A percentile compares a stretch with the other conserved stretches of the same genome.
phyloP scores from a whole-genome alignment of 345 rosid genomes.

The Gossypium arboreum region DNA sequence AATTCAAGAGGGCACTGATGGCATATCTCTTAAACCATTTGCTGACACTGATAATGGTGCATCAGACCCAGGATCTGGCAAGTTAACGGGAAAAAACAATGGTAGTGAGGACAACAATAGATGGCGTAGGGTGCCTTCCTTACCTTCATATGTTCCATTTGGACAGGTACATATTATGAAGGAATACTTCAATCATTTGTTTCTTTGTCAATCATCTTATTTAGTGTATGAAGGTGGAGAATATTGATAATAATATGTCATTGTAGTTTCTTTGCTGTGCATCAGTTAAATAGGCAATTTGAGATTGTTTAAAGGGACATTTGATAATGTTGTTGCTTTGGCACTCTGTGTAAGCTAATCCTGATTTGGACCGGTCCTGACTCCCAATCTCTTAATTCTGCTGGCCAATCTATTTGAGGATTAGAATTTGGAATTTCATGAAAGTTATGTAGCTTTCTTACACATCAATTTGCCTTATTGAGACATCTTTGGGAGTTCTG shows the following conservation, averaged over 20 bases:
- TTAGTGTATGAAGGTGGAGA: conserved; percentile 9
- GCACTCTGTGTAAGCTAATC: not conserved
- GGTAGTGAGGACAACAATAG: conserved; percentile 41
- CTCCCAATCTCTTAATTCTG: not conserved
- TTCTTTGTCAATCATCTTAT: not conserved
- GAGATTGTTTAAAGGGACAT: not conserved
- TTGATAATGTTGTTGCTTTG: not conserved
- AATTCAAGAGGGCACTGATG: conserved; percentile 93
- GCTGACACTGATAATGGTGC: conserved; percentile 36
- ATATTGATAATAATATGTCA: not conserved
- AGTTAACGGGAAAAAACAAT: conserved; percentile 36
- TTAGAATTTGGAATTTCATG: conserved; percentile 3
- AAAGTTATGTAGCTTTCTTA: not conserved
- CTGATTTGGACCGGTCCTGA: not conserved
- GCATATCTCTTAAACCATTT: conserved; percentile 84
- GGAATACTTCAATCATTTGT: conserved; percentile 12
- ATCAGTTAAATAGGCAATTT: not conserved
- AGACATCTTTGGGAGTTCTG: not conserved
- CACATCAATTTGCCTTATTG: not conserved
- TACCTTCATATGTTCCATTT: conserved; percentile 95
- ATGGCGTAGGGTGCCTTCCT: conserved; percentile 73
- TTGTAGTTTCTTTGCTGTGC: not conserved
- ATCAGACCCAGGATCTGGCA: conserved; percentile 36
- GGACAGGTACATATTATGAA: conserved; percentile 57
- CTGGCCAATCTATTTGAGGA: conserved; percentile 3